Conservation (phyloP, 108 stramenopile genomes). For the Aurantiochytrium sp. region DNA sequence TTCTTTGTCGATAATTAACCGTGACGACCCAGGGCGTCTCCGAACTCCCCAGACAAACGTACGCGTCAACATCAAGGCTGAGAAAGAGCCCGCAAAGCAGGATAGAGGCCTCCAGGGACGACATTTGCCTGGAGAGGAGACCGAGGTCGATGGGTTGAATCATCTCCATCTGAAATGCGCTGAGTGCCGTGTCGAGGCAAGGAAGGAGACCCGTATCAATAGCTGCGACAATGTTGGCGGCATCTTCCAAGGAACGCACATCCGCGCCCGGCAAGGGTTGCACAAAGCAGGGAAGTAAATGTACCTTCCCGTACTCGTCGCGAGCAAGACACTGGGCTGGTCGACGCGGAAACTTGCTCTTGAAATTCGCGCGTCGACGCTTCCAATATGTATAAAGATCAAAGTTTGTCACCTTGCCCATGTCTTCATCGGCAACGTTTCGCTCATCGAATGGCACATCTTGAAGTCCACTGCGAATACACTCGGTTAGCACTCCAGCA, state of each 20-base stretch:
- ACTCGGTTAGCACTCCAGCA: not conserved
- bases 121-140: not conserved
- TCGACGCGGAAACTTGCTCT: not conserved
- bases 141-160: not conserved
- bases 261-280: not conserved
- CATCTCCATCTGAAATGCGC: not conserved
- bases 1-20: not conserved
- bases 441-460: not conserved
- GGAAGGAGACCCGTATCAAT: not conserved
- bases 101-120: not conserved
- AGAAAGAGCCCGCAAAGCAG: not conserved
- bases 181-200: not conserved
- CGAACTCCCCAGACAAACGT: not conserved
- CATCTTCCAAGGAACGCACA: not conserved
- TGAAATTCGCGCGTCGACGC: not conserved
- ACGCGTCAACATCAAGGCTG: not conserved
- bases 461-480: not conserved
- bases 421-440: not conserved
- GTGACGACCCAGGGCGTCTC: constrained; percentile 12
- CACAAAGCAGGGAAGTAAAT: not conserved
- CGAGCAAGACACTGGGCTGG: not conserved
- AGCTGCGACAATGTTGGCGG: not conserved
- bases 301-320: not conserved
- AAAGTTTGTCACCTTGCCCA: not conserved
- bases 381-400: not conserved